phyloP scores from a whole-genome alignment of 1,139 yeast genomes.

The Pichia sp. region DNA sequence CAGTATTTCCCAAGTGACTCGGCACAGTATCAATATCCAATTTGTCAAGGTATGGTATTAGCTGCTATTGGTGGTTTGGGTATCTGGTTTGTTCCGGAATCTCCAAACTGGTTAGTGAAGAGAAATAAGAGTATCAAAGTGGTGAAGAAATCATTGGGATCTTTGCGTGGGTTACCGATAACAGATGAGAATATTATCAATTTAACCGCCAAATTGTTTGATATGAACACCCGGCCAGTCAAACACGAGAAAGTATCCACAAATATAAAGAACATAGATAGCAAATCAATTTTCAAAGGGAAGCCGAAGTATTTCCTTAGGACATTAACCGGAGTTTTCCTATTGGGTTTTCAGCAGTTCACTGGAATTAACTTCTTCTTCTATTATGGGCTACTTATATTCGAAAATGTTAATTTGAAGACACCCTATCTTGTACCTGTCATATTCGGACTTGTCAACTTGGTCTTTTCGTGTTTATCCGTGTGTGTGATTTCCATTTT shows the following conservation, averaged over 20 bases:
- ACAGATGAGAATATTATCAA: conserved; percentile 26
- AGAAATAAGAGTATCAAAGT: conserved; percentile 33
- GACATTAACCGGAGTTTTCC: conserved; percentile 43
- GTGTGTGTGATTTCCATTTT: conserved; percentile 35
- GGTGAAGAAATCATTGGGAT: conserved; percentile 40
- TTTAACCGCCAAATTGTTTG: conserved; percentile 17
- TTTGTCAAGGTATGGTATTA: conserved; percentile 42
- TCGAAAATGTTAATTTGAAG: conserved; percentile 36
- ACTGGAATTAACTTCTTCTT: conserved; percentile 48
- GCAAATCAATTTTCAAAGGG: conserved; percentile 19
- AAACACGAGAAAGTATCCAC: conserved; percentile 2
- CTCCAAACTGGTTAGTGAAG: conserved; percentile 47
- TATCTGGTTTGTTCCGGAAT: conserved; percentile 56
- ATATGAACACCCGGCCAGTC: too few relatives aligned
- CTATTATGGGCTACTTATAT: conserved; percentile 43
- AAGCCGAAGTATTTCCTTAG: conserved; percentile 30
- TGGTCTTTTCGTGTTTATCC: conserved; percentile 42
- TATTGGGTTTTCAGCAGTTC: conserved; percentile 39
- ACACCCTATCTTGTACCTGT: conserved; percentile 34
- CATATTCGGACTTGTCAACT: conserved; percentile 45
- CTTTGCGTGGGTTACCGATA: conserved; percentile 30
- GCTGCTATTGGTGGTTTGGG: conserved; percentile 40
- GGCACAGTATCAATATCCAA: conserved; percentile 51
- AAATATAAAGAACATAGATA: conserved; percentile 20
- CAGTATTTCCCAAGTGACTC: conserved; percentile 27